phyloP scores from a whole-genome alignment of 169 alveolate genomes.

The Plasmodium ovale region DNA sequence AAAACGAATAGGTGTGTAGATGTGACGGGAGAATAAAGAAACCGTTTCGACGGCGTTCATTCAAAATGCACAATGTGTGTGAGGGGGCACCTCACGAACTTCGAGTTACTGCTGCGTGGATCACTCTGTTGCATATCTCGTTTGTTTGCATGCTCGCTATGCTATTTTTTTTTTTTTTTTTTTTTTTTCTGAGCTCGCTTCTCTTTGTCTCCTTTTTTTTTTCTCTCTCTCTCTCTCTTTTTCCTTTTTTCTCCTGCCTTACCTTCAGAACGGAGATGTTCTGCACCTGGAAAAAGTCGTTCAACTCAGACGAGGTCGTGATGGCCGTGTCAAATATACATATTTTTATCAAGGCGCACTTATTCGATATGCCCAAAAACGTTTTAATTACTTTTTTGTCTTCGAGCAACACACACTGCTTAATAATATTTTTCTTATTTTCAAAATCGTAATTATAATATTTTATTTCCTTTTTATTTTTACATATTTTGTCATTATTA shows the following conservation, averaged over 20 bases:
- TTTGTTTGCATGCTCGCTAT: too few species aligned
- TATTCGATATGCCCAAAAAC: constrained; percentile 38
- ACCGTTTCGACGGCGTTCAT: not conserved
- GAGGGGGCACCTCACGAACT: too few species aligned
- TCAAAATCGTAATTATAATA: constrained; percentile 73
- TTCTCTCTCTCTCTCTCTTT: not conserved
- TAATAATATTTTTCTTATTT: constrained; percentile 71
- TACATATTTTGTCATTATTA: constrained; percentile 2
- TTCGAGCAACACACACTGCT: constrained; percentile 69
- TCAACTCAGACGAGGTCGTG: constrained; percentile 40
- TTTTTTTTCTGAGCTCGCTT: not conserved
- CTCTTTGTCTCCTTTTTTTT: not conserved
- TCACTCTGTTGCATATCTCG: too few species aligned
- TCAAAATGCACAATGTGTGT: not conserved
- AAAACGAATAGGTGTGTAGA: too few species aligned
- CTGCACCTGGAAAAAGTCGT: constrained; percentile 68
- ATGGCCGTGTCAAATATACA: constrained; percentile 54
- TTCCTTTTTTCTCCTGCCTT: not conserved
- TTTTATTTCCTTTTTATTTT: constrained; percentile 37
- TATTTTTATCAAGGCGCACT: constrained; percentile 45
- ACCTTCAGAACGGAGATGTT: constrained; percentile 64
- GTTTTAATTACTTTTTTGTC: constrained; percentile 61
- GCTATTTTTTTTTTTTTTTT: not conserved
- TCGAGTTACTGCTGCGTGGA: too few species aligned
- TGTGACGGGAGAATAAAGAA: too few species aligned